Evolutionary conservation across 495 filamentous ascomycete species (phyloP), one percentile per base, ranked within the genome.

Genomic region (Penicillium cataractarum): DNA sequence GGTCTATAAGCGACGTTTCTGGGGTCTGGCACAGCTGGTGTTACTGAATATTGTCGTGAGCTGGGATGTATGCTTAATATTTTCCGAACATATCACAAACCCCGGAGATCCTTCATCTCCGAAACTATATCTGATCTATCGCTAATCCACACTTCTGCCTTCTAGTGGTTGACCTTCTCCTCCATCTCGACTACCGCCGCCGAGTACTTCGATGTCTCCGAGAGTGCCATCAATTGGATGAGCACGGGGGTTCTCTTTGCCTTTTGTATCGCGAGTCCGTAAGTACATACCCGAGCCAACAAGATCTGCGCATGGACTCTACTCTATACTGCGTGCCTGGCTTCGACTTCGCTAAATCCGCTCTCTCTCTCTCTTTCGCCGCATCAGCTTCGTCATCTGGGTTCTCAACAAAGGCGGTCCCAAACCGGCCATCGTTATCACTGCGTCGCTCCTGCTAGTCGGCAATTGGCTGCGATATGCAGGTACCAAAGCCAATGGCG

Each of bases 391-490:
- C 21, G 86, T 88, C 32, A 88, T 97, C 65, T 91, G 88, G 74
- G 87, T 87, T 48, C 83, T 99, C 50, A 89, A 97, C 73, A 84
- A 80, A 72, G 89, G 90, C 24, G 88, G 89, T 7, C 91, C 93
- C 12, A 95, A 90, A 75, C 82, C 78, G 22, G 87, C 91, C 57
- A 92, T 98, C 71, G 78, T 96, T 48, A 81, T 72, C 40, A 83
- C 92, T 4, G 89, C 92, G 15, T 69, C 86, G 4, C 83, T 99
- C 19, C 79, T 92, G 17, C 82, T 98, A 2, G 66, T 87, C 1
- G 95, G 94, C 1, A 97, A 96, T 78, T 97, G 94, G 92, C 87
- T 99, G 66, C 89, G 95, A 61, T 97, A 94, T 78, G 92, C 84
- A 1, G 92, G 92, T 60, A 88, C 91, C 4, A 82, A 83, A 65